Conservation (phyloP, 805 yeast genomes). For the Ogataea nitratoaversa region DNA sequence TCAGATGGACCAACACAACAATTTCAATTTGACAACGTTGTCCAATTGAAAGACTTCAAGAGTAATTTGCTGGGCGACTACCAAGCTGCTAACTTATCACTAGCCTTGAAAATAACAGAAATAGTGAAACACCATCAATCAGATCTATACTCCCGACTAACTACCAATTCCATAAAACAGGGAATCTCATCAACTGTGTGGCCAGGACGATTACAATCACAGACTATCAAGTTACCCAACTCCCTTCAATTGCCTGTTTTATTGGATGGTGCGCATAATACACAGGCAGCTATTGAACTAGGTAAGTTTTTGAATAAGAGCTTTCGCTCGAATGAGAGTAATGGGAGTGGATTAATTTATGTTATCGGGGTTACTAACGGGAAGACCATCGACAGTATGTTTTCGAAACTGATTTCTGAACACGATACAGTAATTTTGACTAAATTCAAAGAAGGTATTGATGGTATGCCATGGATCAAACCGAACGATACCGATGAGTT, state of each 20-base stretch:
- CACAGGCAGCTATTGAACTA: constrained; percentile 75
- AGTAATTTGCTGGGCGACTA: constrained; percentile 70
- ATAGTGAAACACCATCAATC: constrained; percentile 22
- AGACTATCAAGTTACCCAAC: constrained; percentile 28
- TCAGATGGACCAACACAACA: constrained; percentile 2
- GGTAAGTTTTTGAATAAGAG: constrained; percentile 43
- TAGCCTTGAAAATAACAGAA: constrained; percentile 58
- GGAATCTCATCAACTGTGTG: constrained; percentile 62
- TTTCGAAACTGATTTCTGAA: constrained; percentile 42
- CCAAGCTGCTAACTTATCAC: constrained; percentile 64
- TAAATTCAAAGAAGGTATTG: constrained; percentile 57
- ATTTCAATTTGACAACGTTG: constrained; percentile 5
- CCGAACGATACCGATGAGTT: constrained; percentile 39
- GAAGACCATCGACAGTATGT: constrained; percentile 50
- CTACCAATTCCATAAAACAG: constrained; percentile 32
- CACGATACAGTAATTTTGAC: constrained; percentile 61
- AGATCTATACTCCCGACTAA: constrained; percentile 20
- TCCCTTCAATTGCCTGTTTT: constrained; percentile 35
- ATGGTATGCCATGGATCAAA: constrained; percentile 91
- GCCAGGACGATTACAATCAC: constrained; percentile 82
- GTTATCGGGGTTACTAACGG: constrained; percentile 76
- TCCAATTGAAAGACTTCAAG: constrained; percentile 13
- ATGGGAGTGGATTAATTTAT: constrained; percentile 38
- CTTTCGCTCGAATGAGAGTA: constrained; percentile 2
- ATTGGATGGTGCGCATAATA: constrained; percentile 93